Base-by-base conservation (phyloP, 164 flowering plant genomes). In the Stephania yunnanensis region DNA sequence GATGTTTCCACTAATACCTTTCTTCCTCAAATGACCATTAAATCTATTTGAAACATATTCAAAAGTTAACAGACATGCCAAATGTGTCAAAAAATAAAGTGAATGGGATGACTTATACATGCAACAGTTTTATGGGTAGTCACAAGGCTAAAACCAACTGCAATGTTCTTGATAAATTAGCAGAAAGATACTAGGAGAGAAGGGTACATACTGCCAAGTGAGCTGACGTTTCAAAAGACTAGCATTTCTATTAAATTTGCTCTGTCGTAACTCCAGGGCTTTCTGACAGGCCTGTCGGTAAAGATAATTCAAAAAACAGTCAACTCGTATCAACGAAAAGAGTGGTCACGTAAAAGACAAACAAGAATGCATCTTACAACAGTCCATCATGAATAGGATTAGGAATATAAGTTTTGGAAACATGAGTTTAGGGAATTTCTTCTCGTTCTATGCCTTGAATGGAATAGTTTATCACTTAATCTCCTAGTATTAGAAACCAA, bases 1-100 rank as follows among this genome's bases (percentile, higher is more conserved):
- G 22, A 90, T 84, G 11, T 76, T 79, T n/a, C 99, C 98, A 79
- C 92, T 89, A 70, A 91, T 85, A 30, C 98, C 98, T 85, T 93
- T 95, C 86, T 83, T 95, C 72, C 87, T 73, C 25, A 83, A 74
- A 85, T 91, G 95, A 12, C 84, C 84, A 84, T 92, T 91, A 77
- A 95, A 95, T 76, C 98, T 95, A 69, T 42, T 72, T n/a, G 67
- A 50, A 80, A 63, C 50, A 11, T 76, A 78, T 9, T 31, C 69
- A 46, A 64, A 20, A 69, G 9, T 46, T 73, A 36, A 36, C 68
- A 73, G 73, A 70, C 71, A 70, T 30, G 67, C 29, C n/a, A 75
- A 25, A 64, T 5, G 31, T 50, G 69, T 66, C 2, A 8, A 11
- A 71, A 15, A 17, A 46, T 5, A 6, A 29, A 48, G 22, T 63